phyloP scores from a whole-genome alignment of 805 yeast species.

The Brettanomyces anomalus region DNA sequence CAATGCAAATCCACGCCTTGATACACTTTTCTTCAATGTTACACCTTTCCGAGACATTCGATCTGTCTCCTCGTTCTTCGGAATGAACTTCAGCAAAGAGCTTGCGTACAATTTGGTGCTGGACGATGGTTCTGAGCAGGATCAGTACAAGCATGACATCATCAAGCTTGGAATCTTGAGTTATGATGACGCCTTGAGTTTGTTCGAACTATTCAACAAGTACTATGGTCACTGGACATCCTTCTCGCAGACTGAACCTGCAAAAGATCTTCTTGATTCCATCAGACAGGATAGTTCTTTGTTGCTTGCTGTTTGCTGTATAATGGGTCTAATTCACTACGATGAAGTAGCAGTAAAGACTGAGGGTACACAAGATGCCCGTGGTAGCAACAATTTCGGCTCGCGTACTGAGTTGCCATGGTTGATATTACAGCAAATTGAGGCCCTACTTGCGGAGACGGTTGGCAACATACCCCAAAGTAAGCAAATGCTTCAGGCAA shows the following conservation, averaged over 20 bases:
- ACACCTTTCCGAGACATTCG: slow-evolving; percentile 19
- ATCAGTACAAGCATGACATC: slow-evolving; percentile 11
- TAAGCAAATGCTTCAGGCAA: slow-evolving; percentile 50
- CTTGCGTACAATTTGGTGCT: slow-evolving; percentile 14
- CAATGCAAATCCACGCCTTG: slow-evolving; percentile 1
- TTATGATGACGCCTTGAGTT: slow-evolving; percentile 32
- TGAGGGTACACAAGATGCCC: not conserved
- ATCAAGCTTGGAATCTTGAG: slow-evolving; percentile 35
- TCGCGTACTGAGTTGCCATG: slow-evolving; percentile 6
- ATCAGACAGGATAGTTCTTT: slow-evolving; percentile 45
- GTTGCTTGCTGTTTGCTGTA: slow-evolving; percentile 53
- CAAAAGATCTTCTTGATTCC: slow-evolving; percentile 35
- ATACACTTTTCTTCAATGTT: slow-evolving; percentile 11
- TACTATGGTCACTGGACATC: slow-evolving; percentile 66
- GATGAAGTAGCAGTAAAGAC: slow-evolving; percentile 12
- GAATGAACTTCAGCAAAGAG: slow-evolving; percentile 19
- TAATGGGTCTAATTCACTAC: slow-evolving; percentile 45
- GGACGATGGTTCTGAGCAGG: slow-evolving; percentile 3
- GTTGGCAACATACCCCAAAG: slow-evolving; percentile 33
- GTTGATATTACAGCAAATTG: slow-evolving; percentile 35
- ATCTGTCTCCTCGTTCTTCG: slow-evolving; percentile 11
- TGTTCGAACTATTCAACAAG: slow-evolving; percentile 43
- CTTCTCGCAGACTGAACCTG: slow-evolving; percentile 39
- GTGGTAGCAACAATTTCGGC: too few relatives aligned
- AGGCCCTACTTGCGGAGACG: slow-evolving; percentile 36